Evolutionary conservation across 495 filamentous ascomycete species (phyloP).

Genomic region (Penicillium waksmanii): DNA sequence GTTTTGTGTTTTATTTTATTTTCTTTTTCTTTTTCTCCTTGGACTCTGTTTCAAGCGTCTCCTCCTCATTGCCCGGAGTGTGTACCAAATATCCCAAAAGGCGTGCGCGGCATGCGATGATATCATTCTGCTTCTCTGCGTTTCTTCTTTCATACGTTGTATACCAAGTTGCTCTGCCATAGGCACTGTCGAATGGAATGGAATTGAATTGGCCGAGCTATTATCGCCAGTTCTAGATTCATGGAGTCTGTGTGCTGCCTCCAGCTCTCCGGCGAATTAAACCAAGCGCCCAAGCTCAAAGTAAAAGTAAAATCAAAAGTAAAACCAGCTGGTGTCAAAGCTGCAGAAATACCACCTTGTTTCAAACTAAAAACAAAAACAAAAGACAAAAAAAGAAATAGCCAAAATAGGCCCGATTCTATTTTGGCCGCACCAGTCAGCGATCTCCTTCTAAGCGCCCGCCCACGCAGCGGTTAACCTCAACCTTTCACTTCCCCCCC

Average conservation of each 20-base stretch:
- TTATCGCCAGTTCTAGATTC: too few relatives aligned
- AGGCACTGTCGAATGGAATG: too few relatives aligned
- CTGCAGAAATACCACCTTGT: background rate
- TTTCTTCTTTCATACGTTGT: background rate
- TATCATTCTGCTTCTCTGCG: slow-evolving; percentile 9
- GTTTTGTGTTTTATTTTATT: slow-evolving; percentile 13
- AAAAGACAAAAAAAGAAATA: background rate
- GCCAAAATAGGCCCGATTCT: background rate
- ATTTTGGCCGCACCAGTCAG: slow-evolving; percentile 10
- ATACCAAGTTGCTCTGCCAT: slow-evolving; percentile 7
- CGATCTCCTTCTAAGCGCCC: slow-evolving; percentile 21
- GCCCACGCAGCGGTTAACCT: slow-evolving; percentile 31
- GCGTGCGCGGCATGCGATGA: slow-evolving; percentile 19
- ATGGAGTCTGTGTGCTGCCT: too few relatives aligned
- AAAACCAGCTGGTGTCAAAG: background rate
- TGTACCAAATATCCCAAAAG: slow-evolving; percentile 32
- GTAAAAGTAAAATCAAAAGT: background rate
- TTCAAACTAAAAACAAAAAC: background rate
- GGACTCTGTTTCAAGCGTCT: slow-evolving; percentile 3
- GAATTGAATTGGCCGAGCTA: too few relatives aligned
- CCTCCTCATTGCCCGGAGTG: slow-evolving; percentile 14
- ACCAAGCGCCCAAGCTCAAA: background rate
- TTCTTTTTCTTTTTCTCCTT: slow-evolving; percentile 9
- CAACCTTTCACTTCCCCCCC: slow-evolving; percentile 9
- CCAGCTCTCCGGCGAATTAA: background rate